These are phyloP conservation scores for Wickerhamiella nectarea DNA, from an alignment of 805 yeast genomes.

Conservation along the genomic window DNA sequence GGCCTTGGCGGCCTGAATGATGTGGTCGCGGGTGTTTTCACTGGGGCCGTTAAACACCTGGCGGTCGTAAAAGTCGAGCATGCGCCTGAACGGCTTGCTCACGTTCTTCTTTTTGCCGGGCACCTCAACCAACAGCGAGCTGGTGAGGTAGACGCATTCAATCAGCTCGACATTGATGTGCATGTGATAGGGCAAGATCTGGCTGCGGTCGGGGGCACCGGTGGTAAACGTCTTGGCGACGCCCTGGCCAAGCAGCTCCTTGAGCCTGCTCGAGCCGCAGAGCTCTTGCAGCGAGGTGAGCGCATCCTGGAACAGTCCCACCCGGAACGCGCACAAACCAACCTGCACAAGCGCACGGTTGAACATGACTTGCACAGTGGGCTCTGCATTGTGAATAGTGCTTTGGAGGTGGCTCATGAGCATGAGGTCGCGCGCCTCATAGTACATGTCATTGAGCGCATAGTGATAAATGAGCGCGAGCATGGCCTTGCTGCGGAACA, in stretches of 20 bases:
- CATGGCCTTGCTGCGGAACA: constrained; percentile 70
- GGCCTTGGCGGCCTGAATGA: constrained; percentile 82
- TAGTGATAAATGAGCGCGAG: constrained; percentile 78
- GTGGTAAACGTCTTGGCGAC: constrained; percentile 41
- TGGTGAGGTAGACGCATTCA: constrained; percentile 86
- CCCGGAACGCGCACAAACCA: constrained; percentile 89
- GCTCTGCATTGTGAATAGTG: constrained; percentile 70
- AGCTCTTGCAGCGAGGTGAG: constrained; percentile 81
- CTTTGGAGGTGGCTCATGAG: constrained; percentile 75
- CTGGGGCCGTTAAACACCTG: constrained; percentile 96
- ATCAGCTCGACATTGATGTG: constrained; percentile 91
- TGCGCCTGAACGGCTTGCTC: constrained; percentile 77
- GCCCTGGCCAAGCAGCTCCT: constrained; percentile 91
- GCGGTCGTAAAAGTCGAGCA: constrained; percentile 83
- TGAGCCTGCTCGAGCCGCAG: constrained; percentile 70
- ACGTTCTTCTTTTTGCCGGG: constrained; percentile 63
- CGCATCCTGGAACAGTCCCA: constrained; percentile 72
- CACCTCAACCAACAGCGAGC: constrained; percentile 78
- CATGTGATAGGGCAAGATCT: constrained; percentile 93
- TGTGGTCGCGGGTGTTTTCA: constrained; percentile 85
- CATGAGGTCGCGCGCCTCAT: constrained; percentile 77
- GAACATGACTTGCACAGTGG: constrained; percentile 77
- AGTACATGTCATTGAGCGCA: constrained; percentile 76
- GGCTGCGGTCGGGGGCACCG: constrained; percentile 43
- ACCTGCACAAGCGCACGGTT: constrained; percentile 92